Base-by-base conservation (phyloP, 805 yeast genomes). In the Kuraishia cidri region DNA sequence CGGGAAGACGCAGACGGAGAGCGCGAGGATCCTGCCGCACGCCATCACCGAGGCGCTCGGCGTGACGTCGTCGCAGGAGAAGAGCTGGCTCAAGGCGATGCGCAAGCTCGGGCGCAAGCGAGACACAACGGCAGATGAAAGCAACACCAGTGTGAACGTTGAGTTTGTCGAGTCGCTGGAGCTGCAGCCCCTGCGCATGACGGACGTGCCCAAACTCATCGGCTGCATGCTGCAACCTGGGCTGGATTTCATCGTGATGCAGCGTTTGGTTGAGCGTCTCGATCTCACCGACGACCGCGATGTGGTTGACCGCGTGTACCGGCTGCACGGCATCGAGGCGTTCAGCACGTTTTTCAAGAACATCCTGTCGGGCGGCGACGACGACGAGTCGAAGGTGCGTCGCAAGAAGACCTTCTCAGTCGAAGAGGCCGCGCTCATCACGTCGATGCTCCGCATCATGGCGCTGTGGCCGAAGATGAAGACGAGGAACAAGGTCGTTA, bases 1-100 rank as follows among this genome's bases (percentile, higher is more conserved):
- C 42, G 98, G 98, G 31, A 88, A 87, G 56, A 90, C 95, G 3
- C 98, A 92, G 60, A 87, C 97, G 2, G 95, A 87, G 44, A 83
- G 90, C 21, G 90, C 90, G 1, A 68, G 84, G 25, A 60, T 85
- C 36, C 65, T 90, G 31, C 96, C 97, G 2, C 90, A 84, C 40
- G 72, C 76, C 16, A 69, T 82, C 23, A 75, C 92, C 7, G 94
- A 83, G 40, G 97, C 96, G 1, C 65, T 92, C 30, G 95, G 95
- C 13, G 79, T 88, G 7, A 62, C 72, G 10, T 60, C 72, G 2
- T 66, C 67, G 17, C 75, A 75, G 40, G 95, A 85, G 50, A 79
- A 76, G 46, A 74, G 66, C 35, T 81, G 88, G 79, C 57, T 82
- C 38, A 73, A 72, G 51, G 66, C 64, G 43, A 79, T 77, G 59